Evolutionary conservation across 768 basidiomycete genomes (phyloP).

Genomic region (Tulasnella sp.): DNA sequence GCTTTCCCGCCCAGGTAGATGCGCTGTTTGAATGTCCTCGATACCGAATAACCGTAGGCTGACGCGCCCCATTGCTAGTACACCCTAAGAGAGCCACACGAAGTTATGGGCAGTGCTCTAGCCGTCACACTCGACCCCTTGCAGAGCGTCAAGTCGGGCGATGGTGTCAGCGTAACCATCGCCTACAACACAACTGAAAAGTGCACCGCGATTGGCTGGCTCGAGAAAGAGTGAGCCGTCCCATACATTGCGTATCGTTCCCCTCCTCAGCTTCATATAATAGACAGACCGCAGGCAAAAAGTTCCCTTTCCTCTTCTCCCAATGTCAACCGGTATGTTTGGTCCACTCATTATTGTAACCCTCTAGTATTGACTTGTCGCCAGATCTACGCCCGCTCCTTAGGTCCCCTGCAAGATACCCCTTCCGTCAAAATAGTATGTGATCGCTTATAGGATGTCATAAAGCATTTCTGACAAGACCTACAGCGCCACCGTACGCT

Average conservation of each 20-base stretch:
- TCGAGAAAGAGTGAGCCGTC: constrained; percentile 54
- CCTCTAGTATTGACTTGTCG: background rate
- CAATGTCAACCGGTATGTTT: constrained; percentile 61
- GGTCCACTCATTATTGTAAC: background rate
- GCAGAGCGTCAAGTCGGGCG: constrained; percentile 29
- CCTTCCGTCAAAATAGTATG: constrained; percentile 75
- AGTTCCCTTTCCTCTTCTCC: constrained; percentile 78
- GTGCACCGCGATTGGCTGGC: constrained; percentile 78
- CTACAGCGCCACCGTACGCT: constrained; percentile 70
- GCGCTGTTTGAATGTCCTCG: background rate
- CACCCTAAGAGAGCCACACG: constrained; percentile 43
- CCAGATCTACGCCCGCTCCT: constrained; percentile 63
- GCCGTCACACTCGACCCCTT: constrained; percentile 41
- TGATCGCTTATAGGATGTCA: constrained; percentile 7
- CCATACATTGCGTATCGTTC: background rate
- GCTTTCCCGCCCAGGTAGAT: constrained; percentile 37
- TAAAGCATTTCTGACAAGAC: constrained; percentile 34
- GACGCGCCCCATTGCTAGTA: constrained; percentile 30
- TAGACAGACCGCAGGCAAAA: constrained; percentile 79
- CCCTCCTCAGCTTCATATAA: background rate
- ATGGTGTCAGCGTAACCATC: constrained; percentile 37
- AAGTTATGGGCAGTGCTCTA: constrained; percentile 69
- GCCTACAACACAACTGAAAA: constrained; percentile 61
- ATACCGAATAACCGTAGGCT: background rate
- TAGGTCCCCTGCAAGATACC: constrained; percentile 79